Conservation (phyloP, 208 protist species). For the Tritrichomonas musculus region DNA sequence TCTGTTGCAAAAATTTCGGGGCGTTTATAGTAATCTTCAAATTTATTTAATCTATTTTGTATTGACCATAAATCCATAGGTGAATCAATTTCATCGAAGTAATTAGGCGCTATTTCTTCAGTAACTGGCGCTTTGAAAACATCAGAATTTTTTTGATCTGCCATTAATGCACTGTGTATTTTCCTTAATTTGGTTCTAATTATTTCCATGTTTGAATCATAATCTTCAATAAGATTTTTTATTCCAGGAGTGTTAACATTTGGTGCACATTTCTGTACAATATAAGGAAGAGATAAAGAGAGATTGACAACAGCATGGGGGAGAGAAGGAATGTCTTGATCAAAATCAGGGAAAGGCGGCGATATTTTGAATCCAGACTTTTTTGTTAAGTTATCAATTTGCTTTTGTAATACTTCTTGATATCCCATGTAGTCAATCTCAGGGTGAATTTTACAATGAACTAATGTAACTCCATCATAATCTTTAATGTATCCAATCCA, state of each 20-base stretch:
- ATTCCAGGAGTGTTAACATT: not conserved
- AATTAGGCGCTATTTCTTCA: conserved; percentile 4
- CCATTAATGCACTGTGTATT: not conserved
- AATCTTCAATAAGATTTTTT: not conserved
- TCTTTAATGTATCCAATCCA: conserved; percentile 74
- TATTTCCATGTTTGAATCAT: not conserved
- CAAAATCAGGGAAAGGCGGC: not conserved
- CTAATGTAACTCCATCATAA: conserved; percentile 71
- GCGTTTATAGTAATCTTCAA: conserved; percentile 15
- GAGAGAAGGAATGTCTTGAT: not conserved
- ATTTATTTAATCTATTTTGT: not conserved
- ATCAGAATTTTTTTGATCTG: not conserved
- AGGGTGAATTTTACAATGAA: conserved; percentile 63
- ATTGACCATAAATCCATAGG: conserved; percentile 29
- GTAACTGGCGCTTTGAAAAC: not conserved
- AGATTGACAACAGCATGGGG: not conserved
- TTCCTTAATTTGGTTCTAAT: not conserved
- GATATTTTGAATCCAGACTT: not conserved
- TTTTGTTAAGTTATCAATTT: conserved; percentile 42
- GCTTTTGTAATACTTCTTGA: conserved; percentile 48
- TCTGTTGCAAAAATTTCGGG: conserved; percentile 16
- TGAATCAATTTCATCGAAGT: not conserved
- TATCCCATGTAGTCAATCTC: conserved; percentile 61
- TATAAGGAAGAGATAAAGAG: not conserved
- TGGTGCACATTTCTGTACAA: not conserved